Evolutionary conservation across 257 asterid genomes (phyloP).

Genomic region (Solanum clarkiae): DNA sequence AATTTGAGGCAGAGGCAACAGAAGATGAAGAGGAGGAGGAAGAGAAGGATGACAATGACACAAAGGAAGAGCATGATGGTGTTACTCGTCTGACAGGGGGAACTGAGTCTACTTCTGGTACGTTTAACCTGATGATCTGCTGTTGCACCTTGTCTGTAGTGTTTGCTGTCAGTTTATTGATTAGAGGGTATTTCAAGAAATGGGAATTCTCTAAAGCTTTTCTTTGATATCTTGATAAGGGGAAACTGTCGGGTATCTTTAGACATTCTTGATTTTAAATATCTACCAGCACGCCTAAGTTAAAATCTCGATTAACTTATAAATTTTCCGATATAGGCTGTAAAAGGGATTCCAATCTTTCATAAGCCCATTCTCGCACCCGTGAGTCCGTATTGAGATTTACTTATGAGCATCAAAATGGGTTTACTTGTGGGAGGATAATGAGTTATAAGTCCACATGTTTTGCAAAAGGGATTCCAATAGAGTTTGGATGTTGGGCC

Average conservation of each 20-base stretch:
- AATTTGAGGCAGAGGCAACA: constrained; percentile 41
- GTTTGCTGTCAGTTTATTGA: neutral
- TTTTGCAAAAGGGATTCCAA: neutral
- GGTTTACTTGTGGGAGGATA: neutral
- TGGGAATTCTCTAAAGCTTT: neutral
- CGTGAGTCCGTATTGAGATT: neutral
- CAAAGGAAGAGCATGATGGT: constrained; percentile 15
- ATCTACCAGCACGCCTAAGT: neutral
- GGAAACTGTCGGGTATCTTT: neutral
- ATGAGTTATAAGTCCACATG: neutral
- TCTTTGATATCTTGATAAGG: neutral
- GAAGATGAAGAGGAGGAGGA: constrained; percentile 36
- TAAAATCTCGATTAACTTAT: neutral
- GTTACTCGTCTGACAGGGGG: neutral
- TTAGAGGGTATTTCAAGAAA: neutral
- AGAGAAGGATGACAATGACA: constrained; percentile 5
- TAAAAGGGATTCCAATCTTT: neutral
- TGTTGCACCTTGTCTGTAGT: neutral
- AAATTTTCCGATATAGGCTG: neutral
- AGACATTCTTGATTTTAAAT: neutral
- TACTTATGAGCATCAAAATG: neutral
- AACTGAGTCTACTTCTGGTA: neutral
- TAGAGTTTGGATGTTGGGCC: neutral
- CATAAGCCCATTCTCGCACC: neutral
- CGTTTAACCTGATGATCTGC: neutral